Conservation (phyloP, 2,329 filamentous ascomycete genomes). For the Calonectria ilicicola region DNA sequence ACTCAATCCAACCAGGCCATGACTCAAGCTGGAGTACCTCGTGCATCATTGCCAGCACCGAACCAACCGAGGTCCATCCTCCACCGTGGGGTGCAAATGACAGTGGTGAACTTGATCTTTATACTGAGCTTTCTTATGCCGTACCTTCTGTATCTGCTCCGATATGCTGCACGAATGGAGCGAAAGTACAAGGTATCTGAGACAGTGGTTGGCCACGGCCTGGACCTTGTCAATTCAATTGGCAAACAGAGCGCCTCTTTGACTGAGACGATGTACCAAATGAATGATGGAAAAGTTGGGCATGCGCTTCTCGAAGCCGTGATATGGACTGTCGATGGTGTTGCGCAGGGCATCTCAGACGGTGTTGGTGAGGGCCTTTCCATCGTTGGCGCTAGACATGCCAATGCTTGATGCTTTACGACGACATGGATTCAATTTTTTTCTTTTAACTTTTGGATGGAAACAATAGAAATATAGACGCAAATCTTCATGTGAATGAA, state of each 20-base stretch:
- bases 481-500: constrained; percentile 1
- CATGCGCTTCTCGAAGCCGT: constrained; percentile 66
- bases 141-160: constrained; percentile 67
- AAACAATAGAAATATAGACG: constrained; percentile 15
- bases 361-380: constrained; percentile 61
- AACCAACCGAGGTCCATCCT: constrained; percentile 59
- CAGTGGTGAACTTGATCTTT: constrained; percentile 70
- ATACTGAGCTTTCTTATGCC: constrained; percentile 71
- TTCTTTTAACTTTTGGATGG: background rate
- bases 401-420: constrained; percentile 1
- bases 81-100: constrained; percentile 67
- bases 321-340: constrained; percentile 72
- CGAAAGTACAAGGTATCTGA: constrained; percentile 77
- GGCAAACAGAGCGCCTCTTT: constrained; percentile 67
- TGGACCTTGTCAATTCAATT: constrained; percentile 69
- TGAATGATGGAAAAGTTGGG: constrained; percentile 75
- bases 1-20: constrained; percentile 1
- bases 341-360: constrained; percentile 76
- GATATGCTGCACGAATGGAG: constrained; percentile 71
- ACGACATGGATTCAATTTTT: background rate
- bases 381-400: constrained; percentile 34
- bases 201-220: constrained; percentile 75
- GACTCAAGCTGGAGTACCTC: constrained; percentile 5
- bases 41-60: background rate
- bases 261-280: constrained; percentile 66